Evolutionary conservation across 306 rosid genomes (phyloP).

Genomic region (Chamaecrista fasciculata): DNA sequence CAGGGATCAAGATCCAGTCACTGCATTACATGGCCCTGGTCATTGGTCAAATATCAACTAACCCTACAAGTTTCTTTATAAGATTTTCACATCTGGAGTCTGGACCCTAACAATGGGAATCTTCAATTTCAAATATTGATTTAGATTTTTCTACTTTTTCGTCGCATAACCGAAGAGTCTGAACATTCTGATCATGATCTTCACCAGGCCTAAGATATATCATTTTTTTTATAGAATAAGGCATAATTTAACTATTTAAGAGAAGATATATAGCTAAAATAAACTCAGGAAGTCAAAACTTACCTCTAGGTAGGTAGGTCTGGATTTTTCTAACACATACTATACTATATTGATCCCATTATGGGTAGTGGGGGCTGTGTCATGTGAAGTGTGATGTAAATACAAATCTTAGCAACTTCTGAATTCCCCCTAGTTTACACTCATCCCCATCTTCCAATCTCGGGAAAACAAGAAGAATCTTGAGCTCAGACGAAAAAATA

Average conservation of each 20-base stretch:
- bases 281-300: not conserved
- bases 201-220: not conserved
- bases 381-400: constrained; percentile 28
- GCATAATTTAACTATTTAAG: not conserved
- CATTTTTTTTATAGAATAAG: too few relatives aligned
- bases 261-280: not conserved
- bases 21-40: too few relatives aligned
- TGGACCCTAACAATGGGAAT: not conserved
- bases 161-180: not conserved
- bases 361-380: not conserved
- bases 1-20: constrained; percentile 1
- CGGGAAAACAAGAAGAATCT: constrained; percentile 37
- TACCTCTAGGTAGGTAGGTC: not conserved
- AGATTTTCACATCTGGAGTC: not conserved
- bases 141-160: not conserved
- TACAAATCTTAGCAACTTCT: not conserved
- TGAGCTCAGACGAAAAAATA: not conserved
- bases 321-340: not conserved
- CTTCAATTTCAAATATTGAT: not conserved
- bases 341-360: not conserved
- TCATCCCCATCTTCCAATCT: constrained; percentile 23
- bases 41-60: constrained; percentile 19
- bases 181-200: not conserved
- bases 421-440: constrained; percentile 25
- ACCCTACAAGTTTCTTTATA: not conserved